Percentiles rank a stretch among this genome's conserved stretches.
Conservation (phyloP, 768 basidiomycete genomes). For the Tricholoma bakamatsutake region DNA sequence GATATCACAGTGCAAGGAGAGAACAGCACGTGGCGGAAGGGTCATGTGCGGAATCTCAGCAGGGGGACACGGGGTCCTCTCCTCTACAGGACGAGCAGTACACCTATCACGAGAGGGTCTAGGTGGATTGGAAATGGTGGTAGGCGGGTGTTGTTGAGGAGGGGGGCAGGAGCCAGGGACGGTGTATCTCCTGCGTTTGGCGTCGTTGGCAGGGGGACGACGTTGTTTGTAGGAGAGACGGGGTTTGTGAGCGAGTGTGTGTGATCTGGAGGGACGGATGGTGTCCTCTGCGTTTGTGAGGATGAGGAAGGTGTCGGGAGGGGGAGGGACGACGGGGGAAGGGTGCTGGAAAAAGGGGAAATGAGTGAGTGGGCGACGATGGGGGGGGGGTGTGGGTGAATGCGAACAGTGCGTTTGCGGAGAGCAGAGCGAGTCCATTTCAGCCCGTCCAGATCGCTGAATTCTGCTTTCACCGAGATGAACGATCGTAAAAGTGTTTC, state of each 20-base stretch:
- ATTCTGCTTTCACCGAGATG: slow-evolving; percentile 52
- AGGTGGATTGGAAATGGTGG: too few species aligned
- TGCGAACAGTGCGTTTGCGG: slow-evolving; percentile 19
- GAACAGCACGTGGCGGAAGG: not conserved
- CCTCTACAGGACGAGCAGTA: too few species aligned
- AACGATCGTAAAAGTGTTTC: slow-evolving; percentile 38
- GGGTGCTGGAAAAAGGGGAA: not conserved
- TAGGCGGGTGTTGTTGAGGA: too few species aligned
- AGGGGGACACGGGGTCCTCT: not conserved
- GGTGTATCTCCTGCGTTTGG: not conserved
- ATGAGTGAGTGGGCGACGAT: not conserved
- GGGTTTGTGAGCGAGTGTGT: not conserved
- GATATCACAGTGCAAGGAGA: not conserved
- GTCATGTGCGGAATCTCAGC: not conserved
- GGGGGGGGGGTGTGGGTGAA: not conserved
- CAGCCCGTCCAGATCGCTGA: slow-evolving; percentile 55
- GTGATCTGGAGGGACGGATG: slow-evolving; percentile 26
- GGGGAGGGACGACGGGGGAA: slow-evolving; percentile 1
- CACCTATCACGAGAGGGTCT: too few species aligned
- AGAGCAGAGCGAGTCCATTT: slow-evolving; percentile 30
- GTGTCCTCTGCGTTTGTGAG: slow-evolving; percentile 36
- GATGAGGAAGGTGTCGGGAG: slow-evolving; percentile 20
- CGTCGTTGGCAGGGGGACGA: not conserved
- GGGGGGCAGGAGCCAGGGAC: too few species aligned
- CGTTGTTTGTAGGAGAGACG: not conserved